Conservation (phyloP, 306 rosid species). For the Gastrolobium villosum region DNA sequence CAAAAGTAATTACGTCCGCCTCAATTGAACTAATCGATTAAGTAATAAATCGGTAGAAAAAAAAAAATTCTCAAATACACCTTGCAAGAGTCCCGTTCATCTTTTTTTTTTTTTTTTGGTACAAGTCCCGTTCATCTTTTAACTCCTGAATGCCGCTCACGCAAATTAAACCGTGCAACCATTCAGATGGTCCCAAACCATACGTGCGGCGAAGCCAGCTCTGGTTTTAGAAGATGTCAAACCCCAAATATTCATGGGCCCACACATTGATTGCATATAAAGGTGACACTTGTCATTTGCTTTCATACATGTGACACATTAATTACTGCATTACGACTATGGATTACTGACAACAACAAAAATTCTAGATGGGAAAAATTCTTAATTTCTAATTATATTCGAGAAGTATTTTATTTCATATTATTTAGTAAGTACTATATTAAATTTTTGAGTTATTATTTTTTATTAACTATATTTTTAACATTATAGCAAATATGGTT, state of each 20-base stretch:
- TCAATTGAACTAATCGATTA: too few species aligned
- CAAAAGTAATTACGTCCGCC: too few species aligned
- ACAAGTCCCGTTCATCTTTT: constrained; percentile 29
- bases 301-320: constrained; percentile 36
- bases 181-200: constrained; percentile 37
- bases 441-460: too few species aligned
- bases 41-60: too few species aligned
- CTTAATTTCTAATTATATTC: too few species aligned
- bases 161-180: not conserved
- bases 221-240: constrained; percentile 44
- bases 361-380: too few species aligned
- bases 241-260: constrained; percentile 49
- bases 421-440: too few species aligned
- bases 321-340: constrained; percentile 29
- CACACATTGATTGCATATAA: constrained; percentile 41
- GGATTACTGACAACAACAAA: not conserved
- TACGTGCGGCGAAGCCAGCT: constrained; percentile 52
- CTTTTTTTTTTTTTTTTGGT: too few species aligned
- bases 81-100: constrained; percentile 25
- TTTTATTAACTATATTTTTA: too few species aligned
- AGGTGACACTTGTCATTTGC: constrained; percentile 55
- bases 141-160: not conserved
- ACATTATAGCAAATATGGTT: too few species aligned
- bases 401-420: too few species aligned
- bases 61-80: too few species aligned